Percentiles rank a stretch among this genome's conserved stretches.
phyloP scores from a whole-genome alignment of 176 grass and related monocot species.

The Oryza meyeriana region DNA sequence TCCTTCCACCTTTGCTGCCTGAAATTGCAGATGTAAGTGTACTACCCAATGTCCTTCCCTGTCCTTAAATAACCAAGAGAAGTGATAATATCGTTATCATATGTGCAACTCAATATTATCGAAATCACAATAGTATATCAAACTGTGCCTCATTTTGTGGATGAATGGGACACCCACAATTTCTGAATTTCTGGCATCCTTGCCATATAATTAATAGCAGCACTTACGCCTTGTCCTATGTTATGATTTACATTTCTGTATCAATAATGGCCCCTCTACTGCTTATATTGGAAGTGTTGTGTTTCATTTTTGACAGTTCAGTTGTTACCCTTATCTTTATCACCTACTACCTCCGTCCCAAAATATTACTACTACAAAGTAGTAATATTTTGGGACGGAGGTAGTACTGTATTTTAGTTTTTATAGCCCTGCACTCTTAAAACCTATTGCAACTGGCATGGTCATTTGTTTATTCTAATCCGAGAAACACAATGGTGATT shows the following conservation, averaged over 20 bases:
- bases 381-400: too few relatives aligned
- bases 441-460: neutral
- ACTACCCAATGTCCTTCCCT: constrained; percentile 19
- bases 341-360: too few relatives aligned
- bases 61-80: neutral
- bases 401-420: constrained; percentile 20
- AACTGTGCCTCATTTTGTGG: neutral
- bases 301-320: neutral
- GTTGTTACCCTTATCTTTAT: neutral
- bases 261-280: neutral
- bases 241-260: neutral
- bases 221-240: neutral
- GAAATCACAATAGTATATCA: neutral
- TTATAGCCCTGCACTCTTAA: neutral
- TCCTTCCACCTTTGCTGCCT: constrained; percentile 84
- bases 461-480: neutral
- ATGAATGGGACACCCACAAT: neutral
- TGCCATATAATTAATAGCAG: neutral
- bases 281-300: neutral
- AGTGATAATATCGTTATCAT: neutral
- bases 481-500: neutral
- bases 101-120: constrained; percentile 2
- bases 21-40: constrained; percentile 78
- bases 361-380: too few relatives aligned
- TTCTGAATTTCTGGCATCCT: constrained; percentile 26